phyloP scores from a whole-genome alignment of 2,329 filamentous ascomycete genomes.

The Arachnomyces sp. region DNA sequence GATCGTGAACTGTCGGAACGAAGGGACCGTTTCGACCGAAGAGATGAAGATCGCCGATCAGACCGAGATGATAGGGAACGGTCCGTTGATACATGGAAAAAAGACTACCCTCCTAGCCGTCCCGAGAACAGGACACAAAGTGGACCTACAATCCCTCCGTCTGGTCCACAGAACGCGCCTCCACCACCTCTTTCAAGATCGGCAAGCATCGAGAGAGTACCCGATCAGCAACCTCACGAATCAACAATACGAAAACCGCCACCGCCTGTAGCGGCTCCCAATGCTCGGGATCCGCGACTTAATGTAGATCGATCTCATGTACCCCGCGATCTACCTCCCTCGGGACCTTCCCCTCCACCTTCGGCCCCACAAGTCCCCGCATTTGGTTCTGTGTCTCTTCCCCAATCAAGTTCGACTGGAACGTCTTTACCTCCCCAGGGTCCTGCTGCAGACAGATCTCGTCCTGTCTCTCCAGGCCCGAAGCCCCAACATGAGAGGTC shows the following conservation, averaged over 20 bases:
- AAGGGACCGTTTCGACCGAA: slow-evolving; percentile 21
- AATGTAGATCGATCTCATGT: slow-evolving; percentile 18
- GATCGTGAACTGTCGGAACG: slow-evolving; percentile 12
- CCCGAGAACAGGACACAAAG: slow-evolving; percentile 17
- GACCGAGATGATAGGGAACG: slow-evolving; percentile 18
- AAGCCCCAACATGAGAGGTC: slow-evolving; percentile 2
- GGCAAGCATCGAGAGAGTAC: slow-evolving; percentile 15
- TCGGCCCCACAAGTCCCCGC: slow-evolving; percentile 36
- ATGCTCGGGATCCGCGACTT: too few relatives aligned
- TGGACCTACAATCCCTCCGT: too few relatives aligned
- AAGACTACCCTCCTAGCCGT: slow-evolving; percentile 31
- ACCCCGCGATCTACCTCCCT: slow-evolving; percentile 19
- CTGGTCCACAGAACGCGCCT: too few relatives aligned
- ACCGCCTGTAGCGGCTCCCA: too few relatives aligned
- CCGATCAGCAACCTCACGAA: slow-evolving; percentile 21
- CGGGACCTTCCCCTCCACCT: slow-evolving; percentile 30
- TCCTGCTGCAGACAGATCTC: slow-evolving; percentile 6
- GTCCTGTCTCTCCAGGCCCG: background rate
- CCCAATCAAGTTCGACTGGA: slow-evolving; percentile 17
- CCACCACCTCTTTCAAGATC: slow-evolving; percentile 9
- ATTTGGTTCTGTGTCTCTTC: slow-evolving; percentile 31
- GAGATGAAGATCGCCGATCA: slow-evolving; percentile 24
- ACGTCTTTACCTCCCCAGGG: slow-evolving; percentile 19
- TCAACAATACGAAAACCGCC: background rate
- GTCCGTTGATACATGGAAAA: slow-evolving; percentile 29